Conservation (phyloP, 2,329 filamentous ascomycete species). For the Fusarium decemcellulare region DNA sequence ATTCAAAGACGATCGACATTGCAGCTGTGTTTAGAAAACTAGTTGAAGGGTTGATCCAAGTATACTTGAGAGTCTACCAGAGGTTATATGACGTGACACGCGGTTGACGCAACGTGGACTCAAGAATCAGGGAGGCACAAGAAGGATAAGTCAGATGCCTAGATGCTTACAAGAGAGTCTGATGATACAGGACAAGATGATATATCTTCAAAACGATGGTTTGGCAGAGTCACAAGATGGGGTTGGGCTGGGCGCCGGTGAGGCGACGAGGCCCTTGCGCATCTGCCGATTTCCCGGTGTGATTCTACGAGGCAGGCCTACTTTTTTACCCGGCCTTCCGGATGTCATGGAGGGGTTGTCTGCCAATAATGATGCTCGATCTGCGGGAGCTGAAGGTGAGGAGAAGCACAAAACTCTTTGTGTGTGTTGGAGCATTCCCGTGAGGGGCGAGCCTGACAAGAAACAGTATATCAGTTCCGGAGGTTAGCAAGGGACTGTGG, state of each 20-base stretch:
- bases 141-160: background rate
- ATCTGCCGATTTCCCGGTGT: slow-evolving; percentile 21
- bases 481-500: too few relatives aligned
- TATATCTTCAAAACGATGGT: background rate
- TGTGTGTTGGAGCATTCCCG: background rate
- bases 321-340: slow-evolving; percentile 4
- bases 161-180: background rate
- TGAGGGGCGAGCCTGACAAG: background rate
- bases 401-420: slow-evolving; percentile 1
- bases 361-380: slow-evolving; percentile 34
- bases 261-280: background rate
- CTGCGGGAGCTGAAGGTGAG: slow-evolving; percentile 4
- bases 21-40: slow-evolving; percentile 14
- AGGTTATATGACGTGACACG: background rate
- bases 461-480: too few relatives aligned
- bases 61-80: background rate
- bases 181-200: background rate
- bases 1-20: slow-evolving; percentile 50
- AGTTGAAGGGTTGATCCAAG: background rate
- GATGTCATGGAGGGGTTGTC: slow-evolving; percentile 25
- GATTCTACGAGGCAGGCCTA: slow-evolving; percentile 23
- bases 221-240: background rate
- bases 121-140: background rate
- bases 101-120: slow-evolving; percentile 5
- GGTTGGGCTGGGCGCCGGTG: background rate